A percentile compares a stretch with the other conserved stretches of the same genome.
These are phyloP conservation scores for Syncephalastrum contaminatum DNA, from an alignment of 371 early-diverging fungal genomes.

Conservation along the genomic window DNA sequence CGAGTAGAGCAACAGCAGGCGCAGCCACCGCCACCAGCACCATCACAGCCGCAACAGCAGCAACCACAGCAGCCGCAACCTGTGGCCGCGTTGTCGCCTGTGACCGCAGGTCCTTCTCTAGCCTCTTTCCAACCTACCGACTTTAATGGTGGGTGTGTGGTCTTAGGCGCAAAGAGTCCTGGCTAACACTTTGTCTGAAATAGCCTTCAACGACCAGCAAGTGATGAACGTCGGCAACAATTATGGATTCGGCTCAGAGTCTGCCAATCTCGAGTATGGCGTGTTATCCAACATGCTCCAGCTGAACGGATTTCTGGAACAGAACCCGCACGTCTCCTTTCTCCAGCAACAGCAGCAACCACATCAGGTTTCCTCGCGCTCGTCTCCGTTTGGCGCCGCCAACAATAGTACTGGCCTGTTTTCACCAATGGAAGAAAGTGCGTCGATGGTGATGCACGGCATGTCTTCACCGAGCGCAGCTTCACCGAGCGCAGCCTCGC, in stretches of 20 bases:
- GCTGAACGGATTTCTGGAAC: constrained; percentile 10
- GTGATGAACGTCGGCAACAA: constrained; percentile 31
- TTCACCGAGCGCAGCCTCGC: constrained; percentile 1
- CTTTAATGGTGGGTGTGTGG: constrained; percentile 18
- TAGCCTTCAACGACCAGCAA: constrained; percentile 18
- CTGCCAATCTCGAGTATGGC: constrained; percentile 82
- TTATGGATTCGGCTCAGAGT: constrained; percentile 79
- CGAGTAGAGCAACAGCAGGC: constrained; percentile 8
- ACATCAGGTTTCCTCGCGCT: neutral
- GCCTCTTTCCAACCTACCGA: constrained; percentile 8
- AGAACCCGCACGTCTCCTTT: constrained; percentile 7
- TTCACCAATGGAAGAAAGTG: too few species aligned
- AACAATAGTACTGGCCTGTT: neutral
- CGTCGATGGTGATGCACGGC: constrained; percentile 1
- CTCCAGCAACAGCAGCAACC: constrained; percentile 12
- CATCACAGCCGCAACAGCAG: constrained; percentile 37
- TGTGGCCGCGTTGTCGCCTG: neutral
- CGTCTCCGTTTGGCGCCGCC: neutral
- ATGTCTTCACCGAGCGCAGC: constrained; percentile 5
- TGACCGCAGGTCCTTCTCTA: too few species aligned
- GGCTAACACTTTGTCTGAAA: neutral
- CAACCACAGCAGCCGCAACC: constrained; percentile 25
- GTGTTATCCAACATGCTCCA: constrained; percentile 82
- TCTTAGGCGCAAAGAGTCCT: neutral
- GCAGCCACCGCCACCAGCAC: neutral